Base-by-base conservation (phyloP, 1,139 yeast genomes). In the Nadsonia commutata region DNA sequence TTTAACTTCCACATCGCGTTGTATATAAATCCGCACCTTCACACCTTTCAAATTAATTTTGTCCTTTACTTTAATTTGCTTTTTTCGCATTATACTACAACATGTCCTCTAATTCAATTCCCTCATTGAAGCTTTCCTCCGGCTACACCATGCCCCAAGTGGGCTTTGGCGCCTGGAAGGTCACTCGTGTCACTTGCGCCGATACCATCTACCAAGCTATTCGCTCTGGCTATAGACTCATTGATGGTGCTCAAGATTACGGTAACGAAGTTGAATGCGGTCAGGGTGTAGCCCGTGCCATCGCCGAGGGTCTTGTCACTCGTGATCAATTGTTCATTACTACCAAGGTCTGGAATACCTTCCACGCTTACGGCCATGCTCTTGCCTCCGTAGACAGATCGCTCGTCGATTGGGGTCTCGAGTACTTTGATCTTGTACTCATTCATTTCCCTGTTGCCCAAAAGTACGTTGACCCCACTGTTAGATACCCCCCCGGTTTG, bases 401-500 rank as follows among this genome's bases (percentile, higher is more conserved):
- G 39, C 67, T 76, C 57, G 50, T 54, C 36, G 79, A 75, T 57
- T 71, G 77, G 71, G 66, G 71, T 36, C 64, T 74, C 49, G 80
- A 74, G 41, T 76, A 76, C 66, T 55, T 76, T 49, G 82, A 76
- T 58, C 69, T 76, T 56, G 76, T 70, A 64, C 70, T 74, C 60
- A 75, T 76, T 60, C 81, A 76, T 57, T 76, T 75, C 72, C 81
- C 81, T 48, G 62, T 76, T 58, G 71, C 80, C 38, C 71, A 71
- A 47, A 53, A 58, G 52, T 65, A 60, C 51, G 65, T 63, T 41
- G 64, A 72, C 52, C 80, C 75, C 45, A 72, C 67, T 50, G 82
- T 72, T 51, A 72, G 75, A 51, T 85, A 84, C 65, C 95, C 85
- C 31, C 65, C 65, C 39, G 79, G 76, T 16, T 73, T 79, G 59